Evolutionary conservation across 2,329 filamentous ascomycete species (phyloP), one percentile per base, ranked within the genome.

Genomic region (Monilinia fructicola): DNA sequence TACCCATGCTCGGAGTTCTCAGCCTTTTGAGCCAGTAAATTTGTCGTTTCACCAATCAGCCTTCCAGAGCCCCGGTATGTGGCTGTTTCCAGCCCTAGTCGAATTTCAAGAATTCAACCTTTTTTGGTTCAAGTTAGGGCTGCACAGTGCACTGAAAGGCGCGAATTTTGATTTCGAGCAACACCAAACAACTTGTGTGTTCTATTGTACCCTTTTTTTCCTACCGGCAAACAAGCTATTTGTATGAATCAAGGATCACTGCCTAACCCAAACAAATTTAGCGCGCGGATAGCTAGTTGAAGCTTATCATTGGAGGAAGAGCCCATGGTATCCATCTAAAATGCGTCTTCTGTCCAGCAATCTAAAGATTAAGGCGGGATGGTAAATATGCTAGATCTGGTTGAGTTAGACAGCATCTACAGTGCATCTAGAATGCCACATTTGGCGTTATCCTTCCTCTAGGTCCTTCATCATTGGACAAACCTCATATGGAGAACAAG

Each of bases 371-470:
- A 21, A 28, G n/a, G 58, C 31, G 28, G 44, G 21, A 48, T 50
- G 44, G 23, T 26, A 58, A 28, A 26, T 5, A 26, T 23, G 3
- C 31, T 38, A 61, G 10, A 38, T 38, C 23, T 11, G 35, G 9
- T 50, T 18, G 7, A 21, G 58, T 61, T 61, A 61, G 46, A 61
- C n/a, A 6, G 2, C 23, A 50, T n/a, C 12, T 23, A 58, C 14
- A 14, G 14, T 52, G 46, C 23, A 44, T 60, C 54, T 50, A 50
- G 31, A 58, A 65, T 65, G 46, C 54, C 54, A 60, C 54, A 64
- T 48, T 35, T 14, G 40, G 38, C 38, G 9, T 21, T 38, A 64
- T 46, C 26, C 46, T 26, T 28, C 52, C 16, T n/a, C 28, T 26
- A 26, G 14, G 11, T 28, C 46, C 26, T 40, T 5, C 35, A 26